Base-by-base conservation (phyloP, 2,329 filamentous ascomycete species). In the Aspergillus fructus region DNA sequence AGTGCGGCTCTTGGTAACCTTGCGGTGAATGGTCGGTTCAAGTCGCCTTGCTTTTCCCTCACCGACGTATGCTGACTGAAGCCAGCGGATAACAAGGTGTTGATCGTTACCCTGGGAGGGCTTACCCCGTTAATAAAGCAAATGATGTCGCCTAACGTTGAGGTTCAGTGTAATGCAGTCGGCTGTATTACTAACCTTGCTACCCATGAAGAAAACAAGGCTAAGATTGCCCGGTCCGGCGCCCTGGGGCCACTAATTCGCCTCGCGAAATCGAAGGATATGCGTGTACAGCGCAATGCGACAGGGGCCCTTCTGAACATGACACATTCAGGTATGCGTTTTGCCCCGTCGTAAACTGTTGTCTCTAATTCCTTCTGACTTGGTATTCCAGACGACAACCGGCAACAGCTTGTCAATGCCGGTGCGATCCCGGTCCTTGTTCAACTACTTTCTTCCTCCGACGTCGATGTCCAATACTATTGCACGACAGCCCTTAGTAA, bases 401-500 rank as follows among this genome's bases (percentile, higher is more conserved):
- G 94, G 66, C 92, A 97, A 76, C 93, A 99, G 75, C 88, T 99
- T 27, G 94, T 99, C 64, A 96, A 96, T 65, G 94, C 94, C 46
- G 93, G 93, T 62, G 94, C 94, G n/a, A 97, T 99, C 64, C 94
- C 94, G 5, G 93, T 99, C 8, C 86, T 99, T 24, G 94, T 99
- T 41, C 92, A 97, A 71, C 86, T 99, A 23, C 87, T 99, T 46
- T 92, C 91, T 8, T 97, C 94, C 24, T 81, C 89, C 58, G 94
- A 99, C 70, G 93, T 97, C 64, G 94, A 99, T 71, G 94, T 99
- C 33, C 94, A 99, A 78, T 99, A 99, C 78, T 99, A 99, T 78
- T 99, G 94, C 79, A 99, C 94, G 17, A 99, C 94, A 4, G 94
- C 94, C 12, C 85, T 99, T 58, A 97, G 93, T 82, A 99, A 99